A percentile compares a stretch with the other conserved stretches of the same genome.
Evolutionary conservation across 2,329 filamentous ascomycete species (phyloP).

Genomic region (Sclerotiophoma versabilis): DNA sequence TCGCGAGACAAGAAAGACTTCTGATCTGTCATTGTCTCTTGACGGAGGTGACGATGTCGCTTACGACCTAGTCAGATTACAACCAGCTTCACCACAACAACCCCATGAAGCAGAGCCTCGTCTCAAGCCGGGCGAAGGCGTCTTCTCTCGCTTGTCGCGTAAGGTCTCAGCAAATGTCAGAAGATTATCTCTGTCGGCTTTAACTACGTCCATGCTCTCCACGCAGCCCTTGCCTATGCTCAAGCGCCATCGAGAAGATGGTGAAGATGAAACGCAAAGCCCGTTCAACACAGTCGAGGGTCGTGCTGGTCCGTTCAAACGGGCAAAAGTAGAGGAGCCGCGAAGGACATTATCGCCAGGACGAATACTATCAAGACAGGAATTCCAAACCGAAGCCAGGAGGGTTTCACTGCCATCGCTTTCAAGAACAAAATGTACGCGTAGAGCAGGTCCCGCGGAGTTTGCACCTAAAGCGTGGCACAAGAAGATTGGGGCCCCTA

Average conservation of each 20-base stretch:
- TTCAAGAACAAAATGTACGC: not conserved
- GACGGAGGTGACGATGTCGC: not conserved
- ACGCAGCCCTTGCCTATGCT: not conserved
- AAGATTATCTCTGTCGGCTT: not conserved
- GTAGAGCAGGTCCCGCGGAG: not conserved
- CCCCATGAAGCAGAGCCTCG: too few relatives aligned
- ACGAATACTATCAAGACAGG: not conserved
- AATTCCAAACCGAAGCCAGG: not conserved
- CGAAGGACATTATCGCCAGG: not conserved
- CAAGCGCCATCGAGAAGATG: not conserved
- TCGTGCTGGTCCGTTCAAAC: not conserved
- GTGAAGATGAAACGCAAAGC: not conserved
- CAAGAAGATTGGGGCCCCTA: not conserved
- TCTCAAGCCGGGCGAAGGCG: too few relatives aligned
- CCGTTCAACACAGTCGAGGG: not conserved
- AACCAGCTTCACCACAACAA: not conserved
- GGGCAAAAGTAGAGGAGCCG: not conserved
- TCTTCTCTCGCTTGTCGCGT: not conserved
- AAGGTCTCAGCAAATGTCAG: not conserved
- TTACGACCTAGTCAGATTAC: too few relatives aligned
- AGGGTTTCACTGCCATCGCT: not conserved
- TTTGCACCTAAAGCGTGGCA: not conserved
- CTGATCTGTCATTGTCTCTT: not conserved
- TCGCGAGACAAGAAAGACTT: not conserved
- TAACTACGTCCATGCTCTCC: not conserved